Evolutionary conservation across 768 basidiomycete genomes (phyloP).

Genomic region (Tulasnella sp.): DNA sequence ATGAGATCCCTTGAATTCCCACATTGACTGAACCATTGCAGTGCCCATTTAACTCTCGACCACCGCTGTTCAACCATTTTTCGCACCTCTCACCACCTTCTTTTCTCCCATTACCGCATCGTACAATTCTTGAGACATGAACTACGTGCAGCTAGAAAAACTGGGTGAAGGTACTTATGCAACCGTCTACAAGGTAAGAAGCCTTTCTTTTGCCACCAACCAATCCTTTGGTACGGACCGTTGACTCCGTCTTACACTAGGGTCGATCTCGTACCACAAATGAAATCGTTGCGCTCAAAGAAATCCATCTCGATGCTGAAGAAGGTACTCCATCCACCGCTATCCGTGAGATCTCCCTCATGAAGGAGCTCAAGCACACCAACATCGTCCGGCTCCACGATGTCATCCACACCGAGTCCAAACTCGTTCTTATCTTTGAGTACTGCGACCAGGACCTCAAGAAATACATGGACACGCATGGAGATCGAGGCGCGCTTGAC

Average conservation of each 20-base stretch:
- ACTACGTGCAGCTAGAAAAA: conserved; percentile 50
- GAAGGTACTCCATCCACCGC: conserved; percentile 98
- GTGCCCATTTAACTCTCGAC: background rate
- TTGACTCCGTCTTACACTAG: conserved; percentile 29
- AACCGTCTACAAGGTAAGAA: conserved; percentile 81
- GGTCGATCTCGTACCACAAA: conserved; percentile 96
- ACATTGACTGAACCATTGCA: background rate
- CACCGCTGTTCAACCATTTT: background rate
- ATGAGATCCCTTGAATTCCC: background rate
- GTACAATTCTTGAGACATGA: too few species aligned
- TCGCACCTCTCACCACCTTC: too few species aligned
- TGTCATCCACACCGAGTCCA: conserved; percentile 97
- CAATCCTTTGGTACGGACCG: background rate
- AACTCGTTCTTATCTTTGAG: conserved; percentile 96
- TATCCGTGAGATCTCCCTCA: conserved; percentile 95
- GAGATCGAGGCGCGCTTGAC: conserved; percentile 89
- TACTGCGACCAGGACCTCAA: conserved; percentile 97
- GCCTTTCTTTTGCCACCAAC: background rate
- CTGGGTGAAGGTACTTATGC: conserved; percentile 87
- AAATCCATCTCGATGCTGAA: conserved; percentile 98
- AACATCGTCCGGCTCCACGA: conserved; percentile 98
- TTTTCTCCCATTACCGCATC: too few species aligned
- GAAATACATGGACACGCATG: conserved; percentile 98
- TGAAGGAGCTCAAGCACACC: conserved; percentile 98
- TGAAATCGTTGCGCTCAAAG: conserved; percentile 95